Percentiles rank a stretch among this genome's conserved stretches.
phyloP scores from a whole-genome alignment of 208 protist genomes.

The Leishmania amazonensis region DNA sequence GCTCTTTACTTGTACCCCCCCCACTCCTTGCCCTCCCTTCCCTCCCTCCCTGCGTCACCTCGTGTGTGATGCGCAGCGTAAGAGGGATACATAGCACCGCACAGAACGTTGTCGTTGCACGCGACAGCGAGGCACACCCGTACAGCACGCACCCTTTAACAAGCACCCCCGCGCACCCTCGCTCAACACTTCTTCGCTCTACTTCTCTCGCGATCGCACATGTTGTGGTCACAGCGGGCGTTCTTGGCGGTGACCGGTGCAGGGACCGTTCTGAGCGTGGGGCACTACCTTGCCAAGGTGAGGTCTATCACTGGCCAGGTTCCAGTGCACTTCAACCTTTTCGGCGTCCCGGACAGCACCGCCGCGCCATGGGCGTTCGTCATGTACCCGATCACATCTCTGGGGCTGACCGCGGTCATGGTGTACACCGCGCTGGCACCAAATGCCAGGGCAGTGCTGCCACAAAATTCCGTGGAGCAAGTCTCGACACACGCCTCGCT shows the following conservation, averaged over 20 bases:
- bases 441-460: neutral
- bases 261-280: constrained; percentile 14
- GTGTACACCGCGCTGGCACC: neutral
- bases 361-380: constrained; percentile 24
- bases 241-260: constrained; percentile 17
- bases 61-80: neutral
- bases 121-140: neutral
- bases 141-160: neutral
- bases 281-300: constrained; percentile 20
- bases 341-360: constrained; percentile 18
- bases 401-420: neutral
- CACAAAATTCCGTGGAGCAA: constrained; percentile 13
- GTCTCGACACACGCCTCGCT: neutral
- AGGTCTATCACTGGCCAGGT: constrained; percentile 6
- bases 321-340: constrained; percentile 32
- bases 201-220: neutral
- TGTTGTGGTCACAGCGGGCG: constrained; percentile 8
- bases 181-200: neutral
- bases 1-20: neutral
- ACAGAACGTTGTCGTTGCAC: neutral
- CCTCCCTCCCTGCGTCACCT: neutral
- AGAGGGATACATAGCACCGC: neutral
- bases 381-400: constrained; percentile 4
- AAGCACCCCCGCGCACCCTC: neutral
- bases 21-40: neutral